Base-by-base conservation (phyloP, 2,329 filamentous ascomycete species). In the Diaporthe nobilis region DNA sequence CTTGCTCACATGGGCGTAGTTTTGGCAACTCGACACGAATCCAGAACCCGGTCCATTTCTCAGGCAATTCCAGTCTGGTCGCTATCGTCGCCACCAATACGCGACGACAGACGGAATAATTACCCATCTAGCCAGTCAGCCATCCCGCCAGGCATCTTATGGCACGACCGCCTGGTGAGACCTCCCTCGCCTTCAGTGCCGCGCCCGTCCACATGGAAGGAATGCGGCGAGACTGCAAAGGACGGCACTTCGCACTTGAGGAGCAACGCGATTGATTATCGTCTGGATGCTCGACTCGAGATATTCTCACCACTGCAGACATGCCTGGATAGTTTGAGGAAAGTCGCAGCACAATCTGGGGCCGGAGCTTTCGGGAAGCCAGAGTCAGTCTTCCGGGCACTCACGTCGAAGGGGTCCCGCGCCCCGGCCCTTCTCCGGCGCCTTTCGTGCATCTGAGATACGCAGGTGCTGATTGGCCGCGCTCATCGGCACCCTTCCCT, bases 361-460 rank as follows among this genome's bases (percentile, higher is more conserved):
- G 25, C 70, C 68, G 75, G 75, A 68, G 73, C 28, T 61, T 34
- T 65, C 73, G 75, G 75, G 34, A 72, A 67, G 63, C 55, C 63
- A 61, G 60, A 65, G 51, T 49, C 42, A 53, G 25, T 55, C 28
- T 53, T 63, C 31, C 51, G 42, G 70, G 72, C 75, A 63, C 58
- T 75, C 73, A 71, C n/a, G 39, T 53, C 68, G 42, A 49, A 47
- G 42, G 37, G 53, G 49, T 63, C 68, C 58, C 71, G 44, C 47
- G 42, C 51, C 53, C 70, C 76, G 76, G 76, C 76, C 76, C 76
- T 77, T 73, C 76, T 77, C 76, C 76, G 76, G 76, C 68, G 47
- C 31, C 76, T 77, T 68, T 77, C 55, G 31, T 42, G 31, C 61
- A 73, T 44, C 68, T 51, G 65, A 55, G 58, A 55, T 51, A 22